Evolutionary conservation across 805 yeast genomes (phyloP), one percentile per base, ranked within the genome.

Genomic region (Monosporozyma yasuniensis): DNA sequence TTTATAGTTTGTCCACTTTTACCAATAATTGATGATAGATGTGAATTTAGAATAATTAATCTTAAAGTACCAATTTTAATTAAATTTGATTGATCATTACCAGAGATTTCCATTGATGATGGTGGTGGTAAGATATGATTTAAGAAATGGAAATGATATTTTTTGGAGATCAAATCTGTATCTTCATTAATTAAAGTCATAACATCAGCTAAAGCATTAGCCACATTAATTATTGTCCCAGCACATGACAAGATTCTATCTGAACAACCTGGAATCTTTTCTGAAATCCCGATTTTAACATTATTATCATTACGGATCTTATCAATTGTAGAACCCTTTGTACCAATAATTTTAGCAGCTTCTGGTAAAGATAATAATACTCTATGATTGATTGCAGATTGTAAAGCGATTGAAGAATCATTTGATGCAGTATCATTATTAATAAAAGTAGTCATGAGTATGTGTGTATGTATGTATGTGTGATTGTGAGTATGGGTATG

Each of bases 271-370:
- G 82, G 83, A 34, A 81, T 79, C 38, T 85, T 81, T 59, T 83
- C 84, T 12, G 95, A 83, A 44, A 89, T 87, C 16, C 95, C 96
- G 4, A 95, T 95, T 63, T 84, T 86, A 52, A 89, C 88, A 50
- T 77, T 76, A 28, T 91, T 85, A 51, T 77, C 77, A 46, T 79
- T 87, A 56, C 96, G 75, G 44, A 89, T 79, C 34, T 77, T 74
- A 49, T 89, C 84, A 52, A 89, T 88, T 49, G 83, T 83, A 46
- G 76, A 73, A 44, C 96, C 96, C 55, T 79, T 84, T 56, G 84
- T 84, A 48, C 96, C 96, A 58, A 89, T 89, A 54, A 89, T 79
- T 53, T 88, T 85, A 16, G 96, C 96, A 11, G 95, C 90, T 66
- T 89, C 96, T 61, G 83, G 84, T 49, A 89, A 78, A 2, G 93